These are phyloP conservation scores for Diaporthe vaccinii DNA, from an alignment of 2,329 filamentous ascomycete genomes.

Conservation along the genomic window DNA sequence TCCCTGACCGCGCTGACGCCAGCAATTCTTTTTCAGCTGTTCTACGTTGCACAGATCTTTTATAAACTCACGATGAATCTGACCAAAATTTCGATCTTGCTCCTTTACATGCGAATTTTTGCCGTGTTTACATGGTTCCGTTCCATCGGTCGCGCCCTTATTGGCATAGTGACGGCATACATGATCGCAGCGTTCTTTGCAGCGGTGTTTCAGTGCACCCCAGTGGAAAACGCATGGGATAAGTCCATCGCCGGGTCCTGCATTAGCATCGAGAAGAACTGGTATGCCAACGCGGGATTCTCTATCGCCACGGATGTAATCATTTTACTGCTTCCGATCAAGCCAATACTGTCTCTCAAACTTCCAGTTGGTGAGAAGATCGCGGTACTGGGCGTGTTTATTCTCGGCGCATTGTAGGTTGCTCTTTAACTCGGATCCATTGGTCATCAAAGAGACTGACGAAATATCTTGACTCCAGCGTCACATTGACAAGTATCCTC, in stretches of 20 bases:
- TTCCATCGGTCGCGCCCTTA: neutral
- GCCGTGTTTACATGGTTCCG: slow-evolving; percentile 13
- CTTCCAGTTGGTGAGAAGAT: slow-evolving; percentile 10
- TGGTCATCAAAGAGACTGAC: neutral
- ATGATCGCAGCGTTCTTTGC: slow-evolving; percentile 26
- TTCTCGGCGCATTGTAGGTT: slow-evolving; percentile 17
- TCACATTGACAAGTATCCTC: slow-evolving; percentile 21
- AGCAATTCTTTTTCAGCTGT: neutral
- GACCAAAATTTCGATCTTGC: slow-evolving; percentile 9
- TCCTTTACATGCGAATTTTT: slow-evolving; percentile 19
- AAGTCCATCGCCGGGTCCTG: neutral
- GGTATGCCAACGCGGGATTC: slow-evolving; percentile 25
- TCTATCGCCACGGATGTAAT: slow-evolving; percentile 8
- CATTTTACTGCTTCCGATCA: slow-evolving; percentile 7
- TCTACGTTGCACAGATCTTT: slow-evolving; percentile 16
- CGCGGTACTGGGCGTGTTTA: neutral
- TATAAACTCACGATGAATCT: slow-evolving; percentile 22
- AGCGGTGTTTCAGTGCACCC: slow-evolving; percentile 3
- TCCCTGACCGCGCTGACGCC: neutral
- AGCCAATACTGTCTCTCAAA: slow-evolving; percentile 17
- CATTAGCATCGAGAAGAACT: slow-evolving; percentile 18
- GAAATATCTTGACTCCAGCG: neutral
- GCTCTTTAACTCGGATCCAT: no score
- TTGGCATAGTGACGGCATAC: slow-evolving; percentile 16
- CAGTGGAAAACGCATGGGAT: neutral